These are phyloP conservation scores for Setaria viridis DNA, from an alignment of 202 grass and related monocot genomes.

Conservation along the genomic window DNA sequence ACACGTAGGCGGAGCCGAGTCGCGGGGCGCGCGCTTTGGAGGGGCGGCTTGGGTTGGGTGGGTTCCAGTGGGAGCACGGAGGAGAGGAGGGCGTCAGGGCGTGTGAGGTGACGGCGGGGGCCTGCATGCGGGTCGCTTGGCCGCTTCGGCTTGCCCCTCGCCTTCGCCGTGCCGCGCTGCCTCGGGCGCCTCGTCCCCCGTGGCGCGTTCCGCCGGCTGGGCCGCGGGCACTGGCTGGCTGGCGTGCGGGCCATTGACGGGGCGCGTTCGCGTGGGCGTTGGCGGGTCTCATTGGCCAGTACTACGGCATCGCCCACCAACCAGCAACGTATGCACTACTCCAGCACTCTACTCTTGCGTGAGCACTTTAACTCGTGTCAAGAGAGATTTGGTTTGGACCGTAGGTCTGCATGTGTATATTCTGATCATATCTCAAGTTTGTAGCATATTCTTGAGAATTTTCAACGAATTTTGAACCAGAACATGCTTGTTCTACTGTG, in stretches of 20 bases:
- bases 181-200: constrained; percentile 48
- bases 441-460: not conserved
- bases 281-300: constrained; percentile 28
- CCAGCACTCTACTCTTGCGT: not conserved
- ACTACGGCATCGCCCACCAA: constrained; percentile 26
- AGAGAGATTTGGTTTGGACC: not conserved
- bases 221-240: constrained; percentile 33
- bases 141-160: constrained; percentile 3
- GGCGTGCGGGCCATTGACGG: constrained; percentile 31
- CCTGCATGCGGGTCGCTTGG: constrained; percentile 28
- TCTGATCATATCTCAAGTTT: not conserved
- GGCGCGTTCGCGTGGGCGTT: not conserved
- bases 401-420: not conserved
- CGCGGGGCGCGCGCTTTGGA: constrained; percentile 44
- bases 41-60: not conserved
- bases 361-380: not conserved
- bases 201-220: constrained; percentile 38
- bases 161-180: constrained; percentile 36
- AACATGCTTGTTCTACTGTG: not conserved
- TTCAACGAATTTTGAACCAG: not conserved
- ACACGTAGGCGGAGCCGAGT: constrained; percentile 71
- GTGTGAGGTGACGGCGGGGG: not conserved
- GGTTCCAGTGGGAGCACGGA: constrained; percentile 18
- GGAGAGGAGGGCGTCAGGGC: not conserved
- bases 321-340: constrained; percentile 5